Conservation (phyloP, 768 basidiomycete genomes). For the Agrocybe chaxingu region DNA sequence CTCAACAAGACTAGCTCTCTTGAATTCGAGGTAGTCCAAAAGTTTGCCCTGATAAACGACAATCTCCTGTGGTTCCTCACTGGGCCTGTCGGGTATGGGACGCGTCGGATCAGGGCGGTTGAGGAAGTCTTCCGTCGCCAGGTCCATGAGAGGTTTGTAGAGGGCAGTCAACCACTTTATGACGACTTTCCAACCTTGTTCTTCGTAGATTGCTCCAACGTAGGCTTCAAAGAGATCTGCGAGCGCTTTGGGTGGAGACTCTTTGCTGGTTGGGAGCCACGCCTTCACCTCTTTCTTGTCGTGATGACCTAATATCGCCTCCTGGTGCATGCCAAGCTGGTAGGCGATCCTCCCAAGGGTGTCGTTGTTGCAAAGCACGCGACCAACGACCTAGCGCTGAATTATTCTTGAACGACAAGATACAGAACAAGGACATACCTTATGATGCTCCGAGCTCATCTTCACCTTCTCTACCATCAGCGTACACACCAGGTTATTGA, state of each 20-base stretch:
- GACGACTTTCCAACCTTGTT: slow-evolving; percentile 23
- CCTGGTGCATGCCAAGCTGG: slow-evolving; percentile 22
- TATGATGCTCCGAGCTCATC: slow-evolving; percentile 25
- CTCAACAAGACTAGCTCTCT: slow-evolving; percentile 4
- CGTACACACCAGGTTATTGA: slow-evolving; percentile 26
- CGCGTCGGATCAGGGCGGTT: slow-evolving; percentile 3
- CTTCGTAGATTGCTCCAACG: slow-evolving; percentile 25
- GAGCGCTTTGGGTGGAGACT: slow-evolving; percentile 25
- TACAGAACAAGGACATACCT: slow-evolving; percentile 11
- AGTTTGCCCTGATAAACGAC: slow-evolving; percentile 7
- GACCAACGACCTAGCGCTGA: slow-evolving; percentile 16
- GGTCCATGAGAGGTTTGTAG: slow-evolving; percentile 19
- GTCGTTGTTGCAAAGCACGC: slow-evolving; percentile 26
- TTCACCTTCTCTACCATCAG: slow-evolving; percentile 24
- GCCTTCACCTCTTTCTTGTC: slow-evolving; percentile 13
- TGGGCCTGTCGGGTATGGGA: slow-evolving; percentile 1
- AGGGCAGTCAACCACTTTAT: slow-evolving; percentile 22
- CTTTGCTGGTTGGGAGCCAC: slow-evolving; percentile 15
- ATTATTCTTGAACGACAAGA: too few species aligned
- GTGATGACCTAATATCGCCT: slow-evolving; percentile 18
- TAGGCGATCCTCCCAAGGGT: slow-evolving; percentile 28
- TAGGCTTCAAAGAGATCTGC: slow-evolving; percentile 31
- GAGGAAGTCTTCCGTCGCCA: slow-evolving; percentile 23
- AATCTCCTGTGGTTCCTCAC: background rate
- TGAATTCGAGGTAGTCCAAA: slow-evolving; percentile 10